These are phyloP conservation scores for Pythium scleroteichum DNA, from an alignment of 352 stramenopile species.

Conservation along the genomic window DNA sequence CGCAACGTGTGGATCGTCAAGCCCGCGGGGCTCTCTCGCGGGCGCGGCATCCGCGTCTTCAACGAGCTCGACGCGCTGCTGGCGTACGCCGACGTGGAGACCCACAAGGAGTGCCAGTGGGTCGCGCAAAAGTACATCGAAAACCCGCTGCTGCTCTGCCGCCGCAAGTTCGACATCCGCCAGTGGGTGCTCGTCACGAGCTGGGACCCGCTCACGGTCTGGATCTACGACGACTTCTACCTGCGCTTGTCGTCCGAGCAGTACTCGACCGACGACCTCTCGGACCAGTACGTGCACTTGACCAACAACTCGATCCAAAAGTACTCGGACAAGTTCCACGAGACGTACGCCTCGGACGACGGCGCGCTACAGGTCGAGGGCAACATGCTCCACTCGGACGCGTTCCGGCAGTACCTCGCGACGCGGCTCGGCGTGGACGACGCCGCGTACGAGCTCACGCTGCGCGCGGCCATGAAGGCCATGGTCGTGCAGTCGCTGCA, in stretches of 20 bases:
- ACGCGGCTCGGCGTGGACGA: conserved; percentile 31
- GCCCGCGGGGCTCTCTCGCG: conserved; percentile 83
- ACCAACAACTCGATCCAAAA: conserved; percentile 96
- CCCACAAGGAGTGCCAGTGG: conserved; percentile 85
- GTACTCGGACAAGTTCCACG: conserved; percentile 88
- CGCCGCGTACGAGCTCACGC: conserved; percentile 41
- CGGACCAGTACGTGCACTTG: conserved; percentile 90
- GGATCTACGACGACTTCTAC: conserved; percentile 92
- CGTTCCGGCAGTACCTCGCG: conserved; percentile 60
- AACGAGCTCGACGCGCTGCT: conserved; percentile 80
- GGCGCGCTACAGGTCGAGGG: conserved; percentile 57
- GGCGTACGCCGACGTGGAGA: conserved; percentile 84
- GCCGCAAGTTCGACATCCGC: conserved; percentile 92
- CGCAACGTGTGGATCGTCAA: conserved; percentile 95
- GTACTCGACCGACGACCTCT: conserved; percentile 77
- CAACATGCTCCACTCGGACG: conserved; percentile 82
- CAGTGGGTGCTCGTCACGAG: conserved; percentile 93
- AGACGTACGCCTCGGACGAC: conserved; percentile 69
- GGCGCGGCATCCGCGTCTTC: conserved; percentile 89
- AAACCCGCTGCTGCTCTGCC: conserved; percentile 83
- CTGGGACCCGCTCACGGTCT: conserved; percentile 94
- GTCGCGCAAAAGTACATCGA: conserved; percentile 91
- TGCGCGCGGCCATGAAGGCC: conserved; percentile 86
- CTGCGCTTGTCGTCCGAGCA: conserved; percentile 88
- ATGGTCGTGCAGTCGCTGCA: conserved; percentile 84